Conservation (phyloP, 805 yeast genomes). For the Lipomyces sp. region DNA sequence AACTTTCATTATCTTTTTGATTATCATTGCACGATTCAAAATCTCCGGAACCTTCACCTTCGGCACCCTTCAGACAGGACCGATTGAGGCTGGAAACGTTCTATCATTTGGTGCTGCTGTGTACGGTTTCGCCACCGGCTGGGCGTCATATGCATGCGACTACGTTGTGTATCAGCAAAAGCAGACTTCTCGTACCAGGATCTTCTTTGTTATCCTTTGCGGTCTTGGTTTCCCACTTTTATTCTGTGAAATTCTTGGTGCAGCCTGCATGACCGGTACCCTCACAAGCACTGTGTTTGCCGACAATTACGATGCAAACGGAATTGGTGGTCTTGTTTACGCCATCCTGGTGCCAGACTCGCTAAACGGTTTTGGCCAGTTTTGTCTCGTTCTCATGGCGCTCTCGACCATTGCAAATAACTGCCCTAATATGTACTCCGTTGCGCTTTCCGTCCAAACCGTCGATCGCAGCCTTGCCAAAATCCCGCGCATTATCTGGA, state of each 20-base stretch:
- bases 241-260: conserved; percentile 80
- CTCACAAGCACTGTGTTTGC: conserved; percentile 53
- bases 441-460: conserved; percentile 84
- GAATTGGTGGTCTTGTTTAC: conserved; percentile 82
- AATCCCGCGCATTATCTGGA: conserved; percentile 84
- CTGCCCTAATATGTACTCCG: conserved; percentile 91
- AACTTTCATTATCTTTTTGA: conserved; percentile 69
- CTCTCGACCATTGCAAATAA: conserved; percentile 88
- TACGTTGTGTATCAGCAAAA: conserved; percentile 85
- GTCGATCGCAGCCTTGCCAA: conserved; percentile 72
- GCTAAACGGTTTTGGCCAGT: conserved; percentile 85
- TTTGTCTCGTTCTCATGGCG: conserved; percentile 82
- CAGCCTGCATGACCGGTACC: conserved; percentile 79
- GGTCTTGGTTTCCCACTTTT: conserved; percentile 73
- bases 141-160: conserved; percentile 93
- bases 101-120: conserved; percentile 81
- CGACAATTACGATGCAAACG: conserved; percentile 56
- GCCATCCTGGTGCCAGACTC: conserved; percentile 78
- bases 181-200: conserved; percentile 59
- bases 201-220: conserved; percentile 64
- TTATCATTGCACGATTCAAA: conserved; percentile 75
- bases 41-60: conserved; percentile 65
- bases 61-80: conserved; percentile 61
- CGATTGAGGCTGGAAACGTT: conserved; percentile 72
- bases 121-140: conserved; percentile 90